A percentile compares a stretch with the other conserved stretches of the same genome.
Conservation (phyloP, 2,329 filamentous ascomycete species). For the Aspergillus fructus region DNA sequence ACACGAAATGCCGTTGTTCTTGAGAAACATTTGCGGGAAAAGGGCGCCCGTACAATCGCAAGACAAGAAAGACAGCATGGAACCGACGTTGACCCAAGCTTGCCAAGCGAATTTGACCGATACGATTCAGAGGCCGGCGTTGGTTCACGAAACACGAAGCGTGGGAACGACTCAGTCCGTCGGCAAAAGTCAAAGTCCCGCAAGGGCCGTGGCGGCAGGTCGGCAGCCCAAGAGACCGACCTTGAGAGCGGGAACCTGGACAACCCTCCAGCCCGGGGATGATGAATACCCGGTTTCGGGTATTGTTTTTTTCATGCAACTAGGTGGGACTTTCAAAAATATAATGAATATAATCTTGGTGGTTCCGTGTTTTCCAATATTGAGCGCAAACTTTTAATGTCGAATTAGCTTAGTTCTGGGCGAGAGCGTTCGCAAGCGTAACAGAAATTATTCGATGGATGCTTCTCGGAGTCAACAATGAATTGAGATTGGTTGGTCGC, state of each 20-base stretch:
- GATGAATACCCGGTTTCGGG: constrained; percentile 14
- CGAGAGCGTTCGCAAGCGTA: constrained; percentile 47
- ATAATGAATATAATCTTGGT: background rate
- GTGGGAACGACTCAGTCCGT: constrained; percentile 19
- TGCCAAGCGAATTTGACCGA: constrained; percentile 40
- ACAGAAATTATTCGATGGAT: constrained; percentile 47
- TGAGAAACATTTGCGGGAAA: constrained; percentile 45
- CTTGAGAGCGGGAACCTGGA: constrained; percentile 32
- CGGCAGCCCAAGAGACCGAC: constrained; percentile 26
- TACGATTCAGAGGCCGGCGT: constrained; percentile 30
- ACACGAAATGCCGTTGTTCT: constrained; percentile 48
- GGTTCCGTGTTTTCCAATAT: background rate
- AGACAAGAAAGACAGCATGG: constrained; percentile 25
- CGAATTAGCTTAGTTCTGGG: constrained; percentile 25
- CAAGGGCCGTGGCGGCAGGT: constrained; percentile 31
- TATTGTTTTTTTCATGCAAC: background rate
- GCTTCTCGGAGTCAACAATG: constrained; percentile 50
- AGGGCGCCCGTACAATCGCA: constrained; percentile 34
- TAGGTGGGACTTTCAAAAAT: background rate
- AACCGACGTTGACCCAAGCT: constrained; percentile 33
- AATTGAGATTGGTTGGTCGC: constrained; percentile 52
- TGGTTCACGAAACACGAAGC: constrained; percentile 20
- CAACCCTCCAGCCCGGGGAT: constrained; percentile 12
- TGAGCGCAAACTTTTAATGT: background rate
- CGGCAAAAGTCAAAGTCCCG: constrained; percentile 22